Conservation (phyloP, 1,139 yeast genomes). For the Debaryomycetaceae sp. region DNA sequence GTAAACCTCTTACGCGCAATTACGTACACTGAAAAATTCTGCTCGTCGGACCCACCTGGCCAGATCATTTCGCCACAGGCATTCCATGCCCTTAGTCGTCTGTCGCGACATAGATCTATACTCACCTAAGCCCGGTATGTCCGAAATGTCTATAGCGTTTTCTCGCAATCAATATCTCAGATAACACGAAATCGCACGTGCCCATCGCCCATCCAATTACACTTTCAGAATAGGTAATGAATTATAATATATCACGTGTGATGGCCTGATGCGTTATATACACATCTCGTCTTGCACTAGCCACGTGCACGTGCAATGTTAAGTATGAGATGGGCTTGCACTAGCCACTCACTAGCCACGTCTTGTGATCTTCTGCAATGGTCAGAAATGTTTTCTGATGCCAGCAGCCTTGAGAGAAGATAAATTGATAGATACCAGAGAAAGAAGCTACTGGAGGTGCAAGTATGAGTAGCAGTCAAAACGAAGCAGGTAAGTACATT, state of each 20-base stretch:
- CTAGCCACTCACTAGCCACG: constrained; percentile 1
- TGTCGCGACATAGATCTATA: too few relatives aligned
- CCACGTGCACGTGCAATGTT: not conserved
- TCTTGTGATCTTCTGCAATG: not conserved
- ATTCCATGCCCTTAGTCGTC: too few relatives aligned
- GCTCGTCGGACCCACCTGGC: too few relatives aligned
- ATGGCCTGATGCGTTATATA: constrained; percentile 2
- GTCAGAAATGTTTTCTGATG: not conserved
- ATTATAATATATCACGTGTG: constrained; percentile 5
- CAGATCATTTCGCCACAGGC: too few relatives aligned
- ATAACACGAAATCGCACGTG: not conserved
- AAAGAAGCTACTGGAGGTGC: not conserved
- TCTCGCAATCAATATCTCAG: too few relatives aligned
- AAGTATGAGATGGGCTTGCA: not conserved
- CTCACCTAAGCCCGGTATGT: too few relatives aligned
- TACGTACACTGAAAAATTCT: too few relatives aligned
- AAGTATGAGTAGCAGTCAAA: constrained; percentile 4
- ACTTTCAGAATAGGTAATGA: not conserved
- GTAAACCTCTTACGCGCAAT: too few relatives aligned
- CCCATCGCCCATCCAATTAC: not conserved
- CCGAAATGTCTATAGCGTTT: too few relatives aligned
- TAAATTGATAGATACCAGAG: not conserved
- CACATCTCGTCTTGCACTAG: not conserved
- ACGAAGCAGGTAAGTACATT: constrained; percentile 4
- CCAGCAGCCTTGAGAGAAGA: not conserved